phyloP scores from a whole-genome alignment of 2,329 filamentous ascomycete species.

The Trichophyton simii region DNA sequence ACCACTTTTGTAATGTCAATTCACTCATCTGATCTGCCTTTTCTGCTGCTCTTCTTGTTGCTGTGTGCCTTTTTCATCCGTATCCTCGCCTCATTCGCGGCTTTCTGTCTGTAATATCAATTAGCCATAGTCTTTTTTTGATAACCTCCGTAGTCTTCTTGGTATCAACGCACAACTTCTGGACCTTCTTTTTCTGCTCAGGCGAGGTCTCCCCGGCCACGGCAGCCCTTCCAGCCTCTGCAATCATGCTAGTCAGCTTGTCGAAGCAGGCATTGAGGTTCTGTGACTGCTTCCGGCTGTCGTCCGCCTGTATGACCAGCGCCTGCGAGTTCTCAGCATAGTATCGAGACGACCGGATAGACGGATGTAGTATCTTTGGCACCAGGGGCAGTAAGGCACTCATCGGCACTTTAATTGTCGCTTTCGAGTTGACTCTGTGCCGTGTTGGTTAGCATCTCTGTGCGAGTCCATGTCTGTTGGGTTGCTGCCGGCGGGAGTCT shows the following conservation, averaged over 20 bases:
- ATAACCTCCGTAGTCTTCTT: background rate
- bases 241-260: slow-evolving; percentile 44
- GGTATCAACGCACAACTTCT: slow-evolving; percentile 35
- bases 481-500: background rate
- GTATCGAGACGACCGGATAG: slow-evolving; percentile 43
- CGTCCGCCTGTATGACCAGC: slow-evolving; percentile 51
- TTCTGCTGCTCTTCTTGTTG: slow-evolving; percentile 47
- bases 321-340: slow-evolving; percentile 40
- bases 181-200: slow-evolving; percentile 44
- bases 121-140: background rate
- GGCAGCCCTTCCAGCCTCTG: slow-evolving; percentile 37
- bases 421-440: slow-evolving; percentile 52
- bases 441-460: background rate
- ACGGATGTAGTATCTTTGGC: slow-evolving; percentile 41
- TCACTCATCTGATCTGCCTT: slow-evolving; percentile 20
- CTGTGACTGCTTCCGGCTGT: slow-evolving; percentile 48
- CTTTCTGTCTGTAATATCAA: slow-evolving; percentile 35
- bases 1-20: background rate
- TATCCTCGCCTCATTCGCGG: slow-evolving; percentile 46
- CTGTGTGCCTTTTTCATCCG: slow-evolving; percentile 49
- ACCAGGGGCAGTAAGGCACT: slow-evolving; percentile 41
- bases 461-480: background rate
- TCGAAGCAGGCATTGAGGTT: slow-evolving; percentile 49
- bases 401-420: slow-evolving; percentile 47
- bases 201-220: slow-evolving; percentile 50